Evolutionary conservation across 2,329 filamentous ascomycete species (phyloP).

Genomic region (Aspergillus sp.): DNA sequence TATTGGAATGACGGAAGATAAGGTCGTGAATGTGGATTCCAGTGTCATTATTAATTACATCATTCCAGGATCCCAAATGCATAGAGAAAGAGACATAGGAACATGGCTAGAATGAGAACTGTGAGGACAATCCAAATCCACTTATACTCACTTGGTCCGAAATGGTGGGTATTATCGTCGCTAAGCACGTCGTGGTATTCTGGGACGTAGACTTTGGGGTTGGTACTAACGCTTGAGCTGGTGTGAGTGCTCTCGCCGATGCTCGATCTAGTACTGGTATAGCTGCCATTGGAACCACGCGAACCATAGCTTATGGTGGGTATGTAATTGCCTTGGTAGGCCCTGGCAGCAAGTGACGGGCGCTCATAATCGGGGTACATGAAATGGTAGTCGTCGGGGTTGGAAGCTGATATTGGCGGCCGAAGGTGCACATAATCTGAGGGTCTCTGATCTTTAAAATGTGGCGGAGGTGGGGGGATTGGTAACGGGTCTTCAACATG

Average conservation of each 20-base stretch:
- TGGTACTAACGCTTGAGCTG: background rate
- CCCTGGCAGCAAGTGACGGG: constrained; percentile 7
- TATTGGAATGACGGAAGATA: background rate
- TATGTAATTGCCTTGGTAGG: background rate
- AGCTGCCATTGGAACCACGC: background rate
- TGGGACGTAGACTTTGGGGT: background rate
- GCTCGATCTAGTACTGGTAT: background rate
- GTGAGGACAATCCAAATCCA: constrained; percentile 23
- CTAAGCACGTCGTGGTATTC: background rate
- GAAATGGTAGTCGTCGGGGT: background rate
- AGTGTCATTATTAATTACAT: constrained; percentile 17
- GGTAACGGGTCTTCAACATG: constrained; percentile 25
- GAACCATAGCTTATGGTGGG: background rate
- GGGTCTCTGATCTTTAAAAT: background rate
- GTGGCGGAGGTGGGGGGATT: constrained; percentile 13
- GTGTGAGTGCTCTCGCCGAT: background rate
- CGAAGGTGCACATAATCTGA: background rate
- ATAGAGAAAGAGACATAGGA: constrained; percentile 25
- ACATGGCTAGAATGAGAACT: constrained; percentile 22
- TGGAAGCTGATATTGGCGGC: background rate
- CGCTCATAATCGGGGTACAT: constrained; percentile 12
- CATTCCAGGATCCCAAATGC: constrained; percentile 23
- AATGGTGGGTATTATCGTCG: background rate
- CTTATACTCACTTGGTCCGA: constrained; percentile 24
- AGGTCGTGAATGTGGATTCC: background rate